A percentile compares a stretch with the other conserved stretches of the same genome.
These are phyloP conservation scores for Hypoxylon sp. DNA, from an alignment of 2,329 filamentous ascomycete species.

Conservation along the genomic window DNA sequence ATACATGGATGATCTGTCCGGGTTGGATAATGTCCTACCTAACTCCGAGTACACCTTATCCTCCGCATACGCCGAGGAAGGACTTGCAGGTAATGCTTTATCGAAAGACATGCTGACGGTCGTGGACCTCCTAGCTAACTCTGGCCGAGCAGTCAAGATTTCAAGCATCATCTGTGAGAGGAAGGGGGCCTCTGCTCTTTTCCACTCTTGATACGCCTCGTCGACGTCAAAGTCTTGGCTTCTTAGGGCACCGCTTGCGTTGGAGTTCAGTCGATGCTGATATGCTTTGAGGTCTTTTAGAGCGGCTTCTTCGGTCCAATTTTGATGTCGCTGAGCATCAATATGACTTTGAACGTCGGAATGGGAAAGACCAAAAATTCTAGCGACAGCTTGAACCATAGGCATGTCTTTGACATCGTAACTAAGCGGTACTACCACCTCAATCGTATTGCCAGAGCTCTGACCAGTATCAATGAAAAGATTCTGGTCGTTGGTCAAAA, in stretches of 20 bases:
- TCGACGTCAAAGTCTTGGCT: slow-evolving; percentile 91
- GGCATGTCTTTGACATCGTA: slow-evolving; percentile 98
- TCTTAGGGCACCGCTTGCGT: slow-evolving; percentile 80
- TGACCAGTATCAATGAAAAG: slow-evolving; percentile 74
- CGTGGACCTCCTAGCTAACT: slow-evolving; percentile 82
- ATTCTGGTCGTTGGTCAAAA: slow-evolving; percentile 94
- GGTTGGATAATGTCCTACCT: slow-evolving; percentile 63
- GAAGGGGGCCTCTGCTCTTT: slow-evolving; percentile 87
- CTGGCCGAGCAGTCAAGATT: slow-evolving; percentile 86
- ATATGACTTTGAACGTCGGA: slow-evolving; percentile 89
- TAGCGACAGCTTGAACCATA: slow-evolving; percentile 87
- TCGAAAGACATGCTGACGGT: slow-evolving; percentile 61
- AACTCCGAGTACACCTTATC: slow-evolving; percentile 68
- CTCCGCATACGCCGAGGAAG: slow-evolving; percentile 62
- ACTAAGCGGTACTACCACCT: slow-evolving; percentile 84
- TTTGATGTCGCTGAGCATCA: slow-evolving; percentile 76
- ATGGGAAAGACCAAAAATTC: slow-evolving; percentile 84
- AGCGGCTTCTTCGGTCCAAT: slow-evolving; percentile 93
- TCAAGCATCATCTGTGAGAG: slow-evolving; percentile 94
- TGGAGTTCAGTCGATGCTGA: slow-evolving; percentile 86
- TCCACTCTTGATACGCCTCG: slow-evolving; percentile 90
- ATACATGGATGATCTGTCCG: slow-evolving; percentile 58
- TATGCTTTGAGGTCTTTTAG: slow-evolving; percentile 93
- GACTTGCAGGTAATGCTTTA: slow-evolving; percentile 69
- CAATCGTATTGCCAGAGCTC: slow-evolving; percentile 75